Percentiles rank a stretch among this genome's conserved stretches.
These are phyloP conservation scores for Sphaerulina vaccinii DNA, from an alignment of 2,329 filamentous ascomycete species.

Conservation along the genomic window DNA sequence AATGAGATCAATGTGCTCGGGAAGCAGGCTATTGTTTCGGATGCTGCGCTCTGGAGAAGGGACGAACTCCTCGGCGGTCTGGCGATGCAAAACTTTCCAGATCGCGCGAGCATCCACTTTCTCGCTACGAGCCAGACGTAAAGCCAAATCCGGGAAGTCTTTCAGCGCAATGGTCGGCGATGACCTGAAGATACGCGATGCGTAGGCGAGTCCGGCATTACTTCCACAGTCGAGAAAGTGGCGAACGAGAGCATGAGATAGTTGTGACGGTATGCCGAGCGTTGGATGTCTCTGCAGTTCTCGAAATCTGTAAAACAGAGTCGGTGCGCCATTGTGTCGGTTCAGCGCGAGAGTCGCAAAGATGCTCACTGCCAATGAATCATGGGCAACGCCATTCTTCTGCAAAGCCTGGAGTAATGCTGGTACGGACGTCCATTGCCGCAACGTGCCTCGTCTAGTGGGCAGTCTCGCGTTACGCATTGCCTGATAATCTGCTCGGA, in stretches of 20 bases:
- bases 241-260: slow-evolving; percentile 2
- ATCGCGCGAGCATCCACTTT: slow-evolving; percentile 14
- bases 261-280: slow-evolving; percentile 2
- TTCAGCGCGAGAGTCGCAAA: slow-evolving; percentile 7
- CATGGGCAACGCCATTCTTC: slow-evolving; percentile 5
- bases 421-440: background rate
- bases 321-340: background rate
- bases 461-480: background rate
- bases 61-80: slow-evolving; percentile 12
- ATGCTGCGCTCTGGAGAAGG: background rate
- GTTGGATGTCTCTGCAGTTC: slow-evolving; percentile 7
- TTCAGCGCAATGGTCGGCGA: slow-evolving; percentile 3
- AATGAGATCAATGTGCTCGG: slow-evolving; percentile 44
- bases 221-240: slow-evolving; percentile 8
- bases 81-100: slow-evolving; percentile 28
- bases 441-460: background rate
- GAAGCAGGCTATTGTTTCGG: slow-evolving; percentile 24
- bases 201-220: background rate
- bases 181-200: slow-evolving; percentile 1
- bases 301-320: slow-evolving; percentile 7
- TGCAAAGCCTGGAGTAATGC: slow-evolving; percentile 13
- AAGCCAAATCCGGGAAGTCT: background rate
- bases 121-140: background rate
- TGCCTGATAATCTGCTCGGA: background rate
- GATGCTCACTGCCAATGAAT: background rate